Base-by-base conservation (phyloP, 2,329 filamentous ascomycete genomes). In the Alternaria burnsii region DNA sequence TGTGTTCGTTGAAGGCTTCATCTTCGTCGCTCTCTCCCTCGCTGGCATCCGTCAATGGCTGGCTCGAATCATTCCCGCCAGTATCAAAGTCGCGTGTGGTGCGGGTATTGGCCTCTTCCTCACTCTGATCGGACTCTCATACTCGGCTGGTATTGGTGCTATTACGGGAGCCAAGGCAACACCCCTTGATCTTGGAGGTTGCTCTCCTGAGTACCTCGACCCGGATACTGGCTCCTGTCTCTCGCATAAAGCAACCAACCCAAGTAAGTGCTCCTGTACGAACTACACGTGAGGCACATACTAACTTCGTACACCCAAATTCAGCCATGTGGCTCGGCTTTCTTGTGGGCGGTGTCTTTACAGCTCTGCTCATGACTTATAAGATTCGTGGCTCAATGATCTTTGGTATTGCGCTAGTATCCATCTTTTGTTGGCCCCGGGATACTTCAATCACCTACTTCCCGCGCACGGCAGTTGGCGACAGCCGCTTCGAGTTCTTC, bases 61-160 rank as follows among this genome's bases (percentile, higher is more conserved):
- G 34, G 71, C 71, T 44, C 69, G 72, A 36, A 72, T 70, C 36
- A 93, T 96, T 62, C 93, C 93, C 1, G 86, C 87, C 24, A 93
- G 89, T 48, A 94, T 97, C 81, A 97, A 96, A 80, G 87, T 95
- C 54, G 92, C 92, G n/a, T 94, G 91, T n/a, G 91, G 91, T 62
- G 91, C 92, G 53, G 93, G 93, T 61, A 96, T 96, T 63, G 93
- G 93, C n/a, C 83, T 97, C 3, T 96, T 94, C 77, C 83, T 94
- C 51, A 90, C 89, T 26, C 79, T 92, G 52, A 91, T 92, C 64
- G 90, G 90, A n/a, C 82, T 92, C 57, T 94, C 91, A 0, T 95
- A 94, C 75, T 88, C 86, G 70, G 91, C 93, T 70, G 93, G 93
- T 66, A 92, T 97, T 68, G 93, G 92, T 28, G 83, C 92, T 26